A percentile compares a stretch with the other conserved stretches of the same genome.
phyloP scores from a whole-genome alignment of 805 yeast species.

The Ogataea paradorogensis region DNA sequence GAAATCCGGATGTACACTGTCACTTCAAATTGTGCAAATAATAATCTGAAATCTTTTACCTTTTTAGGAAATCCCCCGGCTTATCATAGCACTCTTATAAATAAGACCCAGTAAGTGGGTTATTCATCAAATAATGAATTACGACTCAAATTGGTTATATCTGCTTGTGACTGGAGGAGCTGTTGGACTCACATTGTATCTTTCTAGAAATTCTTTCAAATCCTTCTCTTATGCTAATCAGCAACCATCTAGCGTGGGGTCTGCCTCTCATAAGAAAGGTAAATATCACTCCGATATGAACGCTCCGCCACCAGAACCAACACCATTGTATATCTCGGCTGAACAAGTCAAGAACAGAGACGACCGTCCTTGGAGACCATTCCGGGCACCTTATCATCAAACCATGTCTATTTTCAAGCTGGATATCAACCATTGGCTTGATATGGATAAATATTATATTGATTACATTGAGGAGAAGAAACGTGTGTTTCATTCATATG shows the following conservation, averaged over 20 bases:
- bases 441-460: slow-evolving; percentile 73
- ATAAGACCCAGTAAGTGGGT: neutral
- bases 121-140: slow-evolving; percentile 1
- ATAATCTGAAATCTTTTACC: slow-evolving; percentile 19
- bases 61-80: slow-evolving; percentile 13
- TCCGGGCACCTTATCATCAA: slow-evolving; percentile 78
- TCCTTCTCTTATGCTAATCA: slow-evolving; percentile 1
- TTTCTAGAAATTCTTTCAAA: slow-evolving; percentile 17
- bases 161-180: slow-evolving; percentile 26
- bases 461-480: slow-evolving; percentile 63
- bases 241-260: slow-evolving; percentile 2
- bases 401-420: slow-evolving; percentile 72
- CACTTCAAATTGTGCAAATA: slow-evolving; percentile 6
- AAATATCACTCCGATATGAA: slow-evolving; percentile 24
- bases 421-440: slow-evolving; percentile 75
- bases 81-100: slow-evolving; percentile 4
- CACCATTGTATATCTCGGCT: slow-evolving; percentile 62
- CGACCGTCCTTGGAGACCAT: slow-evolving; percentile 80
- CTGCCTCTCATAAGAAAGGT: slow-evolving; percentile 12
- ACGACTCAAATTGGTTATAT: slow-evolving; percentile 15
- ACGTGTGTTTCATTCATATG: slow-evolving; percentile 55
- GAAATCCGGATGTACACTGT: slow-evolving; percentile 7
- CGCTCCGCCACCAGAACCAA: slow-evolving; percentile 43
- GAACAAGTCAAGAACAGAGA: slow-evolving; percentile 64
- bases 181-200: slow-evolving; percentile 20